Evolutionary conservation across 495 filamentous ascomycete genomes (phyloP), one percentile per base, ranked within the genome.

Genomic region (Saxophila tyrrhenica): DNA sequence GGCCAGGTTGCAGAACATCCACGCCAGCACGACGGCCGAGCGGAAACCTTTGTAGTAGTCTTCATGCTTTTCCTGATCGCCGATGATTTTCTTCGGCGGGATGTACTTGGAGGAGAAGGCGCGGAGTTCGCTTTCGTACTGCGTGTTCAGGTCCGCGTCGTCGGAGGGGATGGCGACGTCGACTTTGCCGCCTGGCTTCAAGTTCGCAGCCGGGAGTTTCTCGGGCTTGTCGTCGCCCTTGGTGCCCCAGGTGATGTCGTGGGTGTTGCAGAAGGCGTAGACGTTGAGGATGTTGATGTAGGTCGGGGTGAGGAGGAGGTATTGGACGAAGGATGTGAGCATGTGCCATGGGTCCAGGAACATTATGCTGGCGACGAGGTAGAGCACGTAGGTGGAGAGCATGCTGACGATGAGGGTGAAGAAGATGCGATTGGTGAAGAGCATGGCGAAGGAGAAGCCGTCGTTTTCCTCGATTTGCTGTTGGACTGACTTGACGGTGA

Each of bases 321-420:
- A 99, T 79, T 99, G 94, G 46, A 96, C 72, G 70, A 96, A 89
- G 32, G 79, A 87, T 24, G 92, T 98, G 72, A 95, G 78, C 87
- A 99, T 95, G 69, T 99, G 94, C 90, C 90, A 99, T 1, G 94
- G 94, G 67, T 99, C 94, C 69, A 99, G 83, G 80, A 97, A 97
- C 60, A 97, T 76, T 57, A 99, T 78, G 13, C 89, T 95, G 2
- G 87, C 83, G 39, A 97, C 66, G 49, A 99, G 82, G 82, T 89
- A 99, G 64, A 99, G 83, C 59, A 92, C 73, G 70, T 94, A 99
- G 25, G 94, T 99, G 1, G 90, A 92, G 29, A 82, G 75, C 58
- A 96, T 78, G 1, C 89, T 95, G 16, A 99, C 79, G 60, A 99
- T 88, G 44, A 99, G 78, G 21, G 88, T 91, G 69, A 90, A 90